Evolutionary conservation across 2,329 filamentous ascomycete species (phyloP), one percentile per base, ranked within the genome.

Genomic region (Orbilia oligospora): DNA sequence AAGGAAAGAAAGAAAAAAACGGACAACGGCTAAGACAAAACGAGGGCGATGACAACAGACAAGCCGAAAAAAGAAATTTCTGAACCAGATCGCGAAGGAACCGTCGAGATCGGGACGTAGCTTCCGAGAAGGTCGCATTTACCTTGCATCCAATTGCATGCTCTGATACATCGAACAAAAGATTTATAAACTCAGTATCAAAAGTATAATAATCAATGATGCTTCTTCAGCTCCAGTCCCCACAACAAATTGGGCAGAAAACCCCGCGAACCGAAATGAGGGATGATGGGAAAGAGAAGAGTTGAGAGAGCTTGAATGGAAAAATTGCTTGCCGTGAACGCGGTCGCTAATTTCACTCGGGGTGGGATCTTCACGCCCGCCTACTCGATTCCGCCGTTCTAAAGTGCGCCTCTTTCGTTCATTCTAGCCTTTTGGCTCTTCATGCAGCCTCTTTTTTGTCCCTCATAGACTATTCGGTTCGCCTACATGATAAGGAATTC

Each of bases 271-370:
- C 56, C 56, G 56, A 61, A 61, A 61, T 61, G 22, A 61, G 36
- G 36, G 56, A 61, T 22, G 44, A 14, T n/a, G 36, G 30, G 10
- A 30, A 41, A 41, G 38, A 2, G 14, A 41, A 12, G 12, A n/a
- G 12, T 24, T 48, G 44, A 36, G 46, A 22, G 24, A 65, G 9
- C 18, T 5, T 14, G 20, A 24, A 67, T n/a, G 48, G 5, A n/a
- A 38, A 41, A 5, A 24, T 20, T 44, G 48, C 53, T 30, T 30
- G 48, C 46, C 30, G 44, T 51, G 58, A 46, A 64, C 44, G 44
- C 49, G 61, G 70, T 73, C 70, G 70, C 70, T 67, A 75, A 75
- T 75, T 75, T 75, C 71, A 14, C 20, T 63, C 65, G 33, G 55
- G n/a, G 56, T 51, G 61, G 56, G 56, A 77, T 71, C 61, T 48